Evolutionary conservation across 2,329 filamentous ascomycete species (phyloP).

Genomic region (Verticillium alfalfae): DNA sequence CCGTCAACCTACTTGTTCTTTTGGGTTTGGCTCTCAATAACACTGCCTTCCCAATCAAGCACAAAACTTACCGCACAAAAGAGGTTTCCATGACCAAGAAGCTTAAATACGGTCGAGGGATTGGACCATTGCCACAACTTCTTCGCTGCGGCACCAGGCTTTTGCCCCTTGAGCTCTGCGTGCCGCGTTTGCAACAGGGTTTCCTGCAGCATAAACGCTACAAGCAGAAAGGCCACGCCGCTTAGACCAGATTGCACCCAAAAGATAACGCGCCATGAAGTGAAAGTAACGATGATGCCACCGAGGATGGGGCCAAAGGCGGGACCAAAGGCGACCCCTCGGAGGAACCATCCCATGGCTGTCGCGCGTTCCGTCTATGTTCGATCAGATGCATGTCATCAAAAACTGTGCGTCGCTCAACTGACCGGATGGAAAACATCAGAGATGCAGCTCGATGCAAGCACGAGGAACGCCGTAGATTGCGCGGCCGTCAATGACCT

Average conservation of each 20-base stretch:
- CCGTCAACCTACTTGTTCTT: conserved; percentile 2
- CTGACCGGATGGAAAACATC: conserved; percentile 27
- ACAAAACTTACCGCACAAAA: conserved; percentile 11
- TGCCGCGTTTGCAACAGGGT: conserved; percentile 63
- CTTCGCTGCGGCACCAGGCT: conserved; percentile 37
- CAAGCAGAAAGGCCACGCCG: conserved; percentile 50
- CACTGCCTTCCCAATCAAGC: conserved; percentile 7
- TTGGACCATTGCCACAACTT: conserved; percentile 60
- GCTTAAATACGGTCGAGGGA: conserved; percentile 55
- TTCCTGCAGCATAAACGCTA: conserved; percentile 65
- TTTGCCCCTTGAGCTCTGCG: conserved; percentile 53
- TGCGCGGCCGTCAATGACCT: conserved; percentile 69
- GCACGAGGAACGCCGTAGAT: conserved; percentile 68
- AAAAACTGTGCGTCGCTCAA: conserved; percentile 10
- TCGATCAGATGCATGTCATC: not conserved
- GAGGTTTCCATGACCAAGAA: conserved; percentile 65
- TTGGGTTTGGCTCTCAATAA: not conserved
- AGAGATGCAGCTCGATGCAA: conserved; percentile 61
- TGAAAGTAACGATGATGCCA: conserved; percentile 71
- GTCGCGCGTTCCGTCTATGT: conserved; percentile 57
- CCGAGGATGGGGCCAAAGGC: conserved; percentile 66
- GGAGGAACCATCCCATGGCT: conserved; percentile 68
- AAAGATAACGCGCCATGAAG: conserved; percentile 69
- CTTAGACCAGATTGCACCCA: conserved; percentile 70
- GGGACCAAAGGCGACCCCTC: conserved; percentile 66